Evolutionary conservation across 305 asterid species (phyloP).

Genomic region (Euphrasia arctica): DNA sequence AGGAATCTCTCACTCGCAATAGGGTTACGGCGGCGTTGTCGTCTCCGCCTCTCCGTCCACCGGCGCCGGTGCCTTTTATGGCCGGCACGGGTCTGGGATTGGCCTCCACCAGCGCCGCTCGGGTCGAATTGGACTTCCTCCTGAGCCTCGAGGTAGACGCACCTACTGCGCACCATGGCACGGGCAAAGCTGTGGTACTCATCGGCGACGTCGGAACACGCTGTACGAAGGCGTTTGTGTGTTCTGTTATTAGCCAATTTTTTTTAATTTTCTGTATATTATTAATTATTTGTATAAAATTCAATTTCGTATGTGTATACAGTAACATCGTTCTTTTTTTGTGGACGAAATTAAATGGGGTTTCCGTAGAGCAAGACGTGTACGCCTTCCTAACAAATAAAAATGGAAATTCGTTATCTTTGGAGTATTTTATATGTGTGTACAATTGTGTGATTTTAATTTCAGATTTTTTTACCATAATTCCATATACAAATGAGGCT

Average conservation of each 20-base stretch:
- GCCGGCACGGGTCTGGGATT: slow-evolving; percentile 52
- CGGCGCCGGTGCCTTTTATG: slow-evolving; percentile 38
- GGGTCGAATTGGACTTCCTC: slow-evolving; percentile 27
- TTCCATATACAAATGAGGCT: no score
- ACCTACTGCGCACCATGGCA: slow-evolving; percentile 24
- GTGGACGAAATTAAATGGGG: background rate
- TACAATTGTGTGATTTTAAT: no score
- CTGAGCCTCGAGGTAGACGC: slow-evolving; percentile 27
- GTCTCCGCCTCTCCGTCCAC: slow-evolving; percentile 30
- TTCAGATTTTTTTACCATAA: no score
- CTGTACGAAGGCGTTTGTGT: background rate
- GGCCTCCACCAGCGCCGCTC: slow-evolving; percentile 75
- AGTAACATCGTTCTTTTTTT: background rate
- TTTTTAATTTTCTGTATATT: no score
- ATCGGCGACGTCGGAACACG: slow-evolving; percentile 21
- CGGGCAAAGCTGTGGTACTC: slow-evolving; percentile 31
- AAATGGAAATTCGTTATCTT: no score
- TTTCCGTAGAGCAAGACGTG: background rate
- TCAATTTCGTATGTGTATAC: background rate
- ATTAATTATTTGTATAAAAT: no score
- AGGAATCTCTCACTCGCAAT: slow-evolving; percentile 32
- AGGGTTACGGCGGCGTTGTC: slow-evolving; percentile 27
- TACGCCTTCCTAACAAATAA: background rate
- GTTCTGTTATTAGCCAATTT: no score
- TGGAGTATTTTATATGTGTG: no score